Percentiles rank a stretch among this genome's conserved stretches.
These are phyloP conservation scores for Solanum etuberosum DNA, from an alignment of 257 asterid species.

Conservation along the genomic window DNA sequence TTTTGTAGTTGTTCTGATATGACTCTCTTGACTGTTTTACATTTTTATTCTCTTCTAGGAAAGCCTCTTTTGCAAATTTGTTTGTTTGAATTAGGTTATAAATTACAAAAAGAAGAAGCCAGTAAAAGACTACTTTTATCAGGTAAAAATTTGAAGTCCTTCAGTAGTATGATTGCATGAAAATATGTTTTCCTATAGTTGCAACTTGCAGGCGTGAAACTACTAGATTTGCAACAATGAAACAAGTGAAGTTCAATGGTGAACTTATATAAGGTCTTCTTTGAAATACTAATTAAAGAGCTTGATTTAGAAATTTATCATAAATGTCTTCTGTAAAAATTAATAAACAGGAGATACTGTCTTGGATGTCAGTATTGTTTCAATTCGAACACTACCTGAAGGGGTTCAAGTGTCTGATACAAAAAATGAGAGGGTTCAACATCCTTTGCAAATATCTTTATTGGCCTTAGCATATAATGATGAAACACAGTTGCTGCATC, in stretches of 20 bases:
- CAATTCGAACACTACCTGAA: background rate
- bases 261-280: background rate
- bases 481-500: background rate
- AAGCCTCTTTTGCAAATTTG: background rate
- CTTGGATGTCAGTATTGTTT: background rate
- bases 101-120: background rate
- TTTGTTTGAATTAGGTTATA: background rate
- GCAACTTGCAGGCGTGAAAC: background rate
- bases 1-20: background rate
- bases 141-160: background rate
- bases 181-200: background rate
- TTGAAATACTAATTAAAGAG: background rate
- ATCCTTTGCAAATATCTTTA: background rate
- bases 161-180: background rate
- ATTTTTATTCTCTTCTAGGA: background rate
- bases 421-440: background rate
- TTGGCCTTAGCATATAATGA: background rate
- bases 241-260: background rate
- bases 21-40: background rate
- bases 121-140: background rate
- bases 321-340: background rate
- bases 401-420: background rate
- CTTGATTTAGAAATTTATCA: background rate
- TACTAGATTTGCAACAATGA: background rate
- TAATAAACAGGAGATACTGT: background rate